Evolutionary conservation across 441 rosid species (phyloP).

Genomic region (Erodium trifolium): DNA sequence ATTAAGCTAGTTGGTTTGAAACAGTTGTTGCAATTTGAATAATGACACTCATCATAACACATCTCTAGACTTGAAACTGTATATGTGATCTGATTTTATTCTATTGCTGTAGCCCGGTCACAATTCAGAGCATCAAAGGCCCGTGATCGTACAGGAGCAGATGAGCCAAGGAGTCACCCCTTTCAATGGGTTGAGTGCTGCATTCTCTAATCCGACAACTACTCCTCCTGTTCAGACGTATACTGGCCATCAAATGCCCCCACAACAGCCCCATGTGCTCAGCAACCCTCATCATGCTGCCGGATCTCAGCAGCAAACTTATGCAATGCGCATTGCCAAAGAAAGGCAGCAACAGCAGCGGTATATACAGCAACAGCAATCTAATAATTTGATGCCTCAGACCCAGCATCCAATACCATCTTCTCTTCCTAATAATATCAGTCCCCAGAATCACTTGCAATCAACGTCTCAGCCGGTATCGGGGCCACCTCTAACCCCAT

Average conservation of each 20-base stretch:
- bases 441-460: no score
- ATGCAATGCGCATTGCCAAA: conserved; percentile 56
- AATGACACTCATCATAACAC: not conserved
- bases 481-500: conserved; percentile 36
- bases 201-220: conserved; percentile 62
- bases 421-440: conserved; percentile 16
- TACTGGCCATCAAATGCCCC: conserved; percentile 50
- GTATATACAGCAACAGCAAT: conserved; percentile 25
- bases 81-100: not conserved
- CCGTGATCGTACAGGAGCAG: conserved; percentile 55
- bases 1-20: not conserved
- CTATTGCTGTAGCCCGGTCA: conserved; percentile 40
- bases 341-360: conserved; percentile 52
- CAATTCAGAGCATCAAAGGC: conserved; percentile 52
- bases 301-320: conserved; percentile 62
- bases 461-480: conserved; percentile 27
- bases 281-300: conserved; percentile 25
- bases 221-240: conserved; percentile 60
- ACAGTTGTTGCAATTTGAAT: not conserved
- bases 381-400: no score
- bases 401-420: conserved; percentile 57
- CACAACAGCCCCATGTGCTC: no score
- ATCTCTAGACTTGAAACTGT: not conserved
- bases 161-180: conserved; percentile 62
- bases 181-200: conserved; percentile 59